Evolutionary conservation across 1,284 basidiomycete genomes (phyloP), one percentile per base, ranked within the genome.

Genomic region (Neolentinus lepideus): DNA sequence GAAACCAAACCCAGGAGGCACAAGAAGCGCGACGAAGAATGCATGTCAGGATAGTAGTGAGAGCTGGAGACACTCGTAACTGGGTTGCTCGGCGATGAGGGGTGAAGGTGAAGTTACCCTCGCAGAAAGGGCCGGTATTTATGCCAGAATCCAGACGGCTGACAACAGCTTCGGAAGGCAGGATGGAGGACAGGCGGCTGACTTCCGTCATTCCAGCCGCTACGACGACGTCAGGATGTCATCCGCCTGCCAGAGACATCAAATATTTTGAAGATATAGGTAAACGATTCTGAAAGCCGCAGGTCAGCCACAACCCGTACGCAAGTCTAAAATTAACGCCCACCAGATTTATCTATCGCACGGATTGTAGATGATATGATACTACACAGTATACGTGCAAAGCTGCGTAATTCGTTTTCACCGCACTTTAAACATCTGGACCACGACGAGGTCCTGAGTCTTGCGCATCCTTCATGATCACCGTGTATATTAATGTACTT

Each of bases 351-450:
- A n/a, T n/a, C n/a, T n/a, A n/a, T 12, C 6, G 29, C 29, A 4
- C 4, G 29, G 12, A 31, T 6, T 12, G 29, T 31, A 31, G 12
- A 31, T 31, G 4, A 12, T 31, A 31, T 31, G 4, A 6, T 12
- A 4, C 4, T 6, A 31, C 12, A 31, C 29, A 31, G 29, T 12
- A 31, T 31, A 31, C 12, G 4, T 31, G 12, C 29, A 31, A 31
- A 31, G 12, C 29, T 31, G 29, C 29, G 29, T 31, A 31, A 4
- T 31, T 31, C 29, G 6, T 9, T 43, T n/a, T 56, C 67, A 90
- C 62, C 88, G 79, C 55, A 93, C 83, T 69, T 84, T 90, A 71
- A 82, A 93, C 62, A 89, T 83, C 66, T 90, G 88, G n/a, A 92
- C 85, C 24, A 82, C 69, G 27, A 71, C 69, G 19, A 2, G 67